Percentiles rank a stretch among this genome's conserved stretches.
Evolutionary conservation across 495 filamentous ascomycete species (phyloP).

Genomic region (Podospora sp.): DNA sequence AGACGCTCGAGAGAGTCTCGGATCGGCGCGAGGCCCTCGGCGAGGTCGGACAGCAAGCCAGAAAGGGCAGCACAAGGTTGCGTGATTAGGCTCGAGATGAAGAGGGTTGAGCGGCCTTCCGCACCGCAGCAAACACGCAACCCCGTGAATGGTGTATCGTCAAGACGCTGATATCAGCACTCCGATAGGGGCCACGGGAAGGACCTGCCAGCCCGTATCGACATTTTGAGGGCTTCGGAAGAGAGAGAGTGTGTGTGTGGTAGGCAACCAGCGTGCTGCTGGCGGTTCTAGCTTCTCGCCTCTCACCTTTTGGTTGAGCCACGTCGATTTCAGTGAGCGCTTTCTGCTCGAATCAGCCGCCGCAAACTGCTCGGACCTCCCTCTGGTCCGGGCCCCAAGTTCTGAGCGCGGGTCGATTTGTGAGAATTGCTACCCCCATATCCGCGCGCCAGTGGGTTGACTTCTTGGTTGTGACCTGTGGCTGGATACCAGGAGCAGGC

Average conservation of each 20-base stretch:
- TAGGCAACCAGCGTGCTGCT: background rate
- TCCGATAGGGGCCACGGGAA: constrained; percentile 7
- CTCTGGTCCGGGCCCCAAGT: constrained; percentile 15
- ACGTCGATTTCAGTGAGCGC: constrained; percentile 9
- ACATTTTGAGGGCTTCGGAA: background rate
- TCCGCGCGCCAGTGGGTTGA: constrained; percentile 24
- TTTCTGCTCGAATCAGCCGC: constrained; percentile 22
- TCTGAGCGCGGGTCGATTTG: constrained; percentile 6
- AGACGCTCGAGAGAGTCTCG: constrained; percentile 7
- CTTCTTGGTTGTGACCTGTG: constrained; percentile 10
- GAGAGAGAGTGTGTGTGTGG: constrained; percentile 3
- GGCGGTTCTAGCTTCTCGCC: background rate
- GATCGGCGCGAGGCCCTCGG: constrained; percentile 6
- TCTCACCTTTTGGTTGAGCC: constrained; percentile 12
- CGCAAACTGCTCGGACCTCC: constrained; percentile 15
- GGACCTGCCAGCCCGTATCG: constrained; percentile 12
- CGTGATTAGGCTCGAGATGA: constrained; percentile 7
- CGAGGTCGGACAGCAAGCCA: constrained; percentile 16
- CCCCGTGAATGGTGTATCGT: constrained; percentile 7
- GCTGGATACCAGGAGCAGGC: constrained; percentile 6
- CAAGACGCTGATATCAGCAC: constrained; percentile 7
- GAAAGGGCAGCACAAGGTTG: background rate
- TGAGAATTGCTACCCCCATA: constrained; percentile 11
- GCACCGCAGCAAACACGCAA: constrained; percentile 5
- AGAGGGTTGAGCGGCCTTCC: constrained; percentile 2